phyloP scores from a whole-genome alignment of 371 early-diverging fungal species.

The Choanephora cucurbitarum region DNA sequence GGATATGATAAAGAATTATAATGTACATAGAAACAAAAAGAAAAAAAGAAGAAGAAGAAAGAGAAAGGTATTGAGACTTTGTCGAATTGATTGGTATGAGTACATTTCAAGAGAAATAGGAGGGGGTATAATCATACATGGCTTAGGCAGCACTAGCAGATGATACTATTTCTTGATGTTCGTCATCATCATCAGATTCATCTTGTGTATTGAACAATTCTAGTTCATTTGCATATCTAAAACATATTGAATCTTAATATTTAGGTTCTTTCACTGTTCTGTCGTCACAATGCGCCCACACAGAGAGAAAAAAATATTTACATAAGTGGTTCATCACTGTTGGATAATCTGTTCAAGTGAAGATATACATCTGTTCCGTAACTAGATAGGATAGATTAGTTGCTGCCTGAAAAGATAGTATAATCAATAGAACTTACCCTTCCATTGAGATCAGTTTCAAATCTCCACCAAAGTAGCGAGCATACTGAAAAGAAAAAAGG shows the following conservation, averaged over 20 bases:
- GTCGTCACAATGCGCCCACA: not conserved
- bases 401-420: too few relatives aligned
- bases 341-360: constrained; percentile 87
- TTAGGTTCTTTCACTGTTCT: not conserved
- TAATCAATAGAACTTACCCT: too few relatives aligned
- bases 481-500: constrained; percentile 51
- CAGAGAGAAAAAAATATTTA: constrained; percentile 19
- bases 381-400: constrained; percentile 28
- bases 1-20: too few relatives aligned
- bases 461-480: constrained; percentile 96
- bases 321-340: constrained; percentile 88
- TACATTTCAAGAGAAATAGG: too few relatives aligned
- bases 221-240: not conserved
- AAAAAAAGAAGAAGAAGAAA: too few relatives aligned
- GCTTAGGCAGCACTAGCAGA: not conserved
- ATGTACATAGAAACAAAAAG: too few relatives aligned
- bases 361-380: constrained; percentile 95
- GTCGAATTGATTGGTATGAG: too few relatives aligned
- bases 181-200: not conserved
- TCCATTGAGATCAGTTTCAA: constrained; percentile 93
- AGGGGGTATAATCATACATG: too few relatives aligned
- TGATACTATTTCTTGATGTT: not conserved
- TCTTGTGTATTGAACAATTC: not conserved
- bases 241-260: not conserved
- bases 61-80: too few relatives aligned